phyloP scores from a whole-genome alignment of 768 basidiomycete species.

The Astraeus odoratus region DNA sequence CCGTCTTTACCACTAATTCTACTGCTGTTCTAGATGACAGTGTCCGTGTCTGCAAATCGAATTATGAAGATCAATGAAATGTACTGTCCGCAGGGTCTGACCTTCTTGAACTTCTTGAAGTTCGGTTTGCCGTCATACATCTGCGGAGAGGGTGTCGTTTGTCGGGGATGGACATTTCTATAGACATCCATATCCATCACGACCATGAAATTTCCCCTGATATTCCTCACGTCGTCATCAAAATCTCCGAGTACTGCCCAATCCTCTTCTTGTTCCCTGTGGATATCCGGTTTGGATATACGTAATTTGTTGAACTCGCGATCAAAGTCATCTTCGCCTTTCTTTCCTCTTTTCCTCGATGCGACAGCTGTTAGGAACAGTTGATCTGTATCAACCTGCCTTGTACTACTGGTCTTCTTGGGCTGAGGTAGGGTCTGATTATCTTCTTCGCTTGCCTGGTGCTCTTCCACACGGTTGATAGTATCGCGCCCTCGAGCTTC shows the following conservation, averaged over 20 bases:
- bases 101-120: slow-evolving; percentile 78
- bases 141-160: slow-evolving; percentile 30
- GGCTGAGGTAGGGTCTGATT: slow-evolving; percentile 5
- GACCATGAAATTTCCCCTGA: slow-evolving; percentile 78
- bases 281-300: slow-evolving; percentile 58
- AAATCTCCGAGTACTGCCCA: slow-evolving; percentile 63
- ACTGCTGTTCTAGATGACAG: slow-evolving; percentile 30
- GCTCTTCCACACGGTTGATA: background rate
- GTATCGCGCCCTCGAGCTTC: background rate
- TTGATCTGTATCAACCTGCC: slow-evolving; percentile 47
- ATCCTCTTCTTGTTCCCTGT: slow-evolving; percentile 40
- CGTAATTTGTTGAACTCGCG: slow-evolving; percentile 73
- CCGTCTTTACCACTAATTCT: slow-evolving; percentile 45
- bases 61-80: slow-evolving; percentile 19
- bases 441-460: slow-evolving; percentile 22
- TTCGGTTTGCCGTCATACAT: slow-evolving; percentile 42
- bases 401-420: slow-evolving; percentile 3
- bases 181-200: slow-evolving; percentile 59
- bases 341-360: slow-evolving; percentile 64
- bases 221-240: slow-evolving; percentile 44
- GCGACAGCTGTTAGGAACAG: slow-evolving; percentile 69
- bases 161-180: slow-evolving; percentile 20
- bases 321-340: slow-evolving; percentile 63
- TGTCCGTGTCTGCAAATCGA: slow-evolving; percentile 20
- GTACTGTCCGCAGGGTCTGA: slow-evolving; percentile 19